Percentiles rank a stretch among this genome's conserved stretches.
These are phyloP conservation scores for Vickermania spadyakhi DNA, from an alignment of 208 protist genomes.

Conservation along the genomic window DNA sequence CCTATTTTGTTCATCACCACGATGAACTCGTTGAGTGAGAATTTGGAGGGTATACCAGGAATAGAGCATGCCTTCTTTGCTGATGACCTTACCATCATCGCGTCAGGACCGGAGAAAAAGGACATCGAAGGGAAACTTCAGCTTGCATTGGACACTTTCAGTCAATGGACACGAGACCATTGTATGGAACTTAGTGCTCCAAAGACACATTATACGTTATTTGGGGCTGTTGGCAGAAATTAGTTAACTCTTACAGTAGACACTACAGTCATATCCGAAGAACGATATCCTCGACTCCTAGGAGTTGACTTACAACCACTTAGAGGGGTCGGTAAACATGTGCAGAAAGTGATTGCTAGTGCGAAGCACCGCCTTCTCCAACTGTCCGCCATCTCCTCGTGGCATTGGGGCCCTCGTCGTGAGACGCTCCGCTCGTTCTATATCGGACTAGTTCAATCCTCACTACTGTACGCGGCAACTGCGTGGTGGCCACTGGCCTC, in stretches of 20 bases:
- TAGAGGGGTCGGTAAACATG: not conserved
- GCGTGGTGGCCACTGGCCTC: not conserved
- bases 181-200: not conserved
- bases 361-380: not conserved
- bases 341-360: not conserved
- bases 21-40: not conserved
- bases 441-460: not conserved
- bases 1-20: not conserved
- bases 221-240: too few species aligned
- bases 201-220: not conserved
- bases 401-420: not conserved
- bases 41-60: not conserved
- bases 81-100: slow-evolving; percentile 10
- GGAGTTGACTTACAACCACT: not conserved
- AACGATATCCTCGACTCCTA: not conserved
- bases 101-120: not conserved
- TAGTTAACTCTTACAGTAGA: not conserved
- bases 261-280: not conserved
- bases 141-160: not conserved
- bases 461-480: not conserved
- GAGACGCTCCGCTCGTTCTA: not conserved
- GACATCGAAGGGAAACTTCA: slow-evolving; percentile 1
- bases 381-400: not conserved
- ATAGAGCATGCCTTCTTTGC: slow-evolving; percentile 10
- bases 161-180: not conserved